These are phyloP conservation scores for Syzygium malaccense DNA, from an alignment of 441 rosid genomes.

Conservation along the genomic window DNA sequence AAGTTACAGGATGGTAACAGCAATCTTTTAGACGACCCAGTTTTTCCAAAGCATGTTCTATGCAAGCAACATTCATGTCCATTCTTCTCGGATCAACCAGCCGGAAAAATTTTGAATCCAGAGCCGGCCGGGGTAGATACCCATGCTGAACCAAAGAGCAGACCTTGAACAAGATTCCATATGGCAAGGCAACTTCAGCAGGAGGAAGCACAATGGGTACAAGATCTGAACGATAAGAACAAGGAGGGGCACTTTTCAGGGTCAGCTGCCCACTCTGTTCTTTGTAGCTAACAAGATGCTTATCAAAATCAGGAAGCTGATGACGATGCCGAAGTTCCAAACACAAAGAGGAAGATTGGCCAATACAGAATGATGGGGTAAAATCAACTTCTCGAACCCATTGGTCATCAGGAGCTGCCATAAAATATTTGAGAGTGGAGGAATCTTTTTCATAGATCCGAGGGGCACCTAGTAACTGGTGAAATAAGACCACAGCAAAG, in stretches of 20 bases:
- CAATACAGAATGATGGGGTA: constrained; percentile 40
- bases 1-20: constrained; percentile 56
- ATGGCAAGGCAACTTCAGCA: constrained; percentile 32
- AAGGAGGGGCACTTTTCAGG: constrained; percentile 29
- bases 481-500: neutral
- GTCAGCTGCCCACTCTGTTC: constrained; percentile 22
- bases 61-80: constrained; percentile 1
- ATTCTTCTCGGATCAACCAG: constrained; percentile 34
- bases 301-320: constrained; percentile 41
- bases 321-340: constrained; percentile 32
- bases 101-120: constrained; percentile 39
- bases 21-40: constrained; percentile 42
- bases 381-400: constrained; percentile 62
- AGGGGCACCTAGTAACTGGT: constrained; percentile 62
- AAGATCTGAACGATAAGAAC: constrained; percentile 24
- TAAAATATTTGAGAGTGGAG: neutral
- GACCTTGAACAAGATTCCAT: constrained; percentile 47
- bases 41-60: constrained; percentile 55
- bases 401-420: constrained; percentile 47
- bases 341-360: constrained; percentile 58
- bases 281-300: constrained; percentile 30
- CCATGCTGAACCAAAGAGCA: constrained; percentile 62
- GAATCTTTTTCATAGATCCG: constrained; percentile 36
- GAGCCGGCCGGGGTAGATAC: constrained; percentile 49
- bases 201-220: constrained; percentile 65